A percentile compares a stretch with the other conserved stretches of the same genome.
phyloP scores from a whole-genome alignment of 768 basidiomycete genomes.

The Boletus rubroflammeus region DNA sequence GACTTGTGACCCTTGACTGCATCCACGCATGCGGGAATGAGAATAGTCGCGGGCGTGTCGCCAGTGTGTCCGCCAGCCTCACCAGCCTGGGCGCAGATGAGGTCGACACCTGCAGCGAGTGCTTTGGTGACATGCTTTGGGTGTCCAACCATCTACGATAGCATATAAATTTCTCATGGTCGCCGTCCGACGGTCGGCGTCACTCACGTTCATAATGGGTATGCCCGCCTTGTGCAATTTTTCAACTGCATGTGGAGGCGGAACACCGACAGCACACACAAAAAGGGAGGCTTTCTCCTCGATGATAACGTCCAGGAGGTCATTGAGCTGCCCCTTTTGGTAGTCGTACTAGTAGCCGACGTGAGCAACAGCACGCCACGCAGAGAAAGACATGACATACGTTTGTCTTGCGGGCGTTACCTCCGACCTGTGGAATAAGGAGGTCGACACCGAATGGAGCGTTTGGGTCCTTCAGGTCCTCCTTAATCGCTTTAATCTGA shows the following conservation, averaged over 20 bases:
- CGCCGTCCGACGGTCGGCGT: background rate
- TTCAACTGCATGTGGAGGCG: constrained; percentile 76
- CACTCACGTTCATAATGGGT: constrained; percentile 75
- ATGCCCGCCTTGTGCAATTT: constrained; percentile 82
- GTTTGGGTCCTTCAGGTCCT: constrained; percentile 65
- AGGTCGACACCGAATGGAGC: constrained; percentile 91
- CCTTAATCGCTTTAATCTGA: constrained; percentile 73
- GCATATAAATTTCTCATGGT: background rate
- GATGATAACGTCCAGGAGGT: constrained; percentile 87
- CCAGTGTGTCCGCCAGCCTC: constrained; percentile 92
- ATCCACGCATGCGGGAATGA: constrained; percentile 91
- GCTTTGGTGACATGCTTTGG: constrained; percentile 85
- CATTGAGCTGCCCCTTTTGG: constrained; percentile 80
- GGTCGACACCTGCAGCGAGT: constrained; percentile 79
- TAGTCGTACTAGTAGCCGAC: constrained; percentile 64
- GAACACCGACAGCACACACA: constrained; percentile 88
- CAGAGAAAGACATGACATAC: constrained; percentile 36
- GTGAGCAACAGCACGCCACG: background rate
- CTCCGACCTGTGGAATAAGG: constrained; percentile 83
- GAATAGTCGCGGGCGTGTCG: constrained; percentile 74
- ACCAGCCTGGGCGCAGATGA: constrained; percentile 93
- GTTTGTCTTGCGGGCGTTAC: constrained; percentile 87
- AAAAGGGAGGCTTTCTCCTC: constrained; percentile 87
- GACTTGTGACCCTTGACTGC: constrained; percentile 72
- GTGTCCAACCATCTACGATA: constrained; percentile 79